Evolutionary conservation across 306 rosid species (phyloP), one percentile per base, ranked within the genome.

Genomic region (Quercus berberidifolia): DNA sequence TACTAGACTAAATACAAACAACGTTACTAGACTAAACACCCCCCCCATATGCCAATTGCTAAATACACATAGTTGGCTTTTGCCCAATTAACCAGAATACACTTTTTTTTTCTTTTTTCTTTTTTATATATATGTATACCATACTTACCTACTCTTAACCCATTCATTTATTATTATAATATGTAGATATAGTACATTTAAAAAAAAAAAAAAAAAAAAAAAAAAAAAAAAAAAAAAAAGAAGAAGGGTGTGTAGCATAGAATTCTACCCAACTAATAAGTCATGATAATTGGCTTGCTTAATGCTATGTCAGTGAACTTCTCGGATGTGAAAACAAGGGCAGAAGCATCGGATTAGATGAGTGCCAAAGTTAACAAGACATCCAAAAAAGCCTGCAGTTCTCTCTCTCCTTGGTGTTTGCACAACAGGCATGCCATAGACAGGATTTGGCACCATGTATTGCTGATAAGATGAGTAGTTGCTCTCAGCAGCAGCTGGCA

Each of bases 311-410:
- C 10, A 67, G 17, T 4, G 7, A 35, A 20, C 56, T 80, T 88
- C 68, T 54, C 84, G 59, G 51, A 79, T 84, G 73, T 67, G 79
- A 75, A 86, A 85, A 82, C 97, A 92, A 2, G 94, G 92, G 60
- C 80, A 82, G 35, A 90, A 63, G 79, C 93, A 89, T 46, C 84
- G 87, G 81, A 91, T 77, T 11, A 91, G 69, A 58, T 77, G 79
- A 74, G 80, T 51, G 52, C 88, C 86, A 35, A 82, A 83, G 73
- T 74, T 62, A 33, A 83, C 43, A 54, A 81, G 71, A 55, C 80
- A 88, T 25, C 86, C 87, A 68, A 83, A 76, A 74, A 77, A 59
- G 6, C 80, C 76, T 6, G 43, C 69, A 15, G 80, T 80, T 77
- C 81, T 85, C 59, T 74, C 83, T 33, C 41, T 76, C 54, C 26